Evolutionary conservation across 331 rosid genomes (phyloP).

Genomic region (Telfairia occidentalis): DNA sequence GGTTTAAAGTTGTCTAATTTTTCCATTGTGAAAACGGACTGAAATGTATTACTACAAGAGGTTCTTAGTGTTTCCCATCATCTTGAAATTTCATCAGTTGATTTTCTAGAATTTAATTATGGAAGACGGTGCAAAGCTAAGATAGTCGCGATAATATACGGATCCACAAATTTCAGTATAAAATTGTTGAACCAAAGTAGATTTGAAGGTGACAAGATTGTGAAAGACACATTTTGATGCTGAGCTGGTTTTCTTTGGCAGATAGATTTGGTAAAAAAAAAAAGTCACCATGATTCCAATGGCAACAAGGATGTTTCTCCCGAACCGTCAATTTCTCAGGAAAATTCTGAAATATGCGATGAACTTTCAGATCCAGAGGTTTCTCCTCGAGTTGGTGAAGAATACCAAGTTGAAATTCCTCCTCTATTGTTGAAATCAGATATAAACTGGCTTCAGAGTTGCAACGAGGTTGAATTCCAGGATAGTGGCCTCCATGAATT

Average conservation of each 20-base stretch:
- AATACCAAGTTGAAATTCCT: conserved; percentile 65
- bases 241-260: conserved; percentile 21
- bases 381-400: conserved; percentile 64
- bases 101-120: not conserved
- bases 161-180: not conserved
- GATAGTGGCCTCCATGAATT: conserved; percentile 21
- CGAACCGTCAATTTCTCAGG: conserved; percentile 35
- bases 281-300: conserved; percentile 14
- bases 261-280: conserved; percentile 41
- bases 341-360: conserved; percentile 35
- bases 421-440: conserved; percentile 29
- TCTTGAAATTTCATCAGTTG: not conserved
- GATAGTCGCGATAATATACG: not conserved
- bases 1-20: not conserved
- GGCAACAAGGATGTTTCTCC: conserved; percentile 31
- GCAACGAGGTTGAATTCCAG: conserved; percentile 18
- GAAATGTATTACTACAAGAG: not conserved
- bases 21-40: not conserved
- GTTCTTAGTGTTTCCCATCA: not conserved
- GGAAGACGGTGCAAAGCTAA: not conserved
- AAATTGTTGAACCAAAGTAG: not conserved
- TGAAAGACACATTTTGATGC: not conserved
- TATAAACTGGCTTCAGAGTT: conserved; percentile 19
- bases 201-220: not conserved
- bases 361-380: conserved; percentile 51